Base-by-base conservation (phyloP, 2,329 filamentous ascomycete species). In the Fusarium hostae region DNA sequence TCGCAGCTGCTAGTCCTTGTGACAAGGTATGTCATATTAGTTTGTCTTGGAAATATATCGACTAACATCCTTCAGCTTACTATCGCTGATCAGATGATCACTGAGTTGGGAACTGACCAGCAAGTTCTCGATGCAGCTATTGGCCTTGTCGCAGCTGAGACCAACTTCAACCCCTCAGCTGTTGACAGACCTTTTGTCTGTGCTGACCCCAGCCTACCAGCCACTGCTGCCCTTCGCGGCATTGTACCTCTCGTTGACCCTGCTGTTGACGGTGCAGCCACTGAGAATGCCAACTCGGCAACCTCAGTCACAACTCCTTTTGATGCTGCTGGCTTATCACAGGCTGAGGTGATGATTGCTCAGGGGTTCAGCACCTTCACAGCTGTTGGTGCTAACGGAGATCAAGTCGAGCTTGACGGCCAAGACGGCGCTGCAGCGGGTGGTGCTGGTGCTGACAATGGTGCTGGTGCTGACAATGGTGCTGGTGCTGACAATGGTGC, bases 151-250 rank as follows among this genome's bases (percentile, higher is more conserved):
- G 86, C 87, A 30, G 90, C 90, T 7, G 90, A 92, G 84, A 90
- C 91, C 81, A 92, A 93, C 86, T 91, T 91, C 83, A 92, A 92
- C 83, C 89, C 89, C 56, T 92, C 89, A 72, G 87, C 81, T 61
- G 86, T 87, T 68, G 82, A 82, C 75, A 84, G 89, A 37, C 90
- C 88, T 22, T 88, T 85, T 68, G 87, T 93, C 77, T 93, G 91
- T 81, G 86, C 83, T 40, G 89, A 93, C 70, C 81, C 89, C 4
- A 82, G 84, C 30, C 86, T 93, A 4, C 91, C 91, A 15, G 86
- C 84, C 35, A 91, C 88, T 11, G 80, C 81, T 28, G 85, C 84
- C 60, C 87, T 93, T 35, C 85, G 91, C 45, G 91, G 91, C 68
- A 89, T 93, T 62, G 84, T 91, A 7, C 90, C 91, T 30, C 84